Base-by-base conservation (phyloP, 1,284 basidiomycete species). In the Kwoniella shivajii region DNA sequence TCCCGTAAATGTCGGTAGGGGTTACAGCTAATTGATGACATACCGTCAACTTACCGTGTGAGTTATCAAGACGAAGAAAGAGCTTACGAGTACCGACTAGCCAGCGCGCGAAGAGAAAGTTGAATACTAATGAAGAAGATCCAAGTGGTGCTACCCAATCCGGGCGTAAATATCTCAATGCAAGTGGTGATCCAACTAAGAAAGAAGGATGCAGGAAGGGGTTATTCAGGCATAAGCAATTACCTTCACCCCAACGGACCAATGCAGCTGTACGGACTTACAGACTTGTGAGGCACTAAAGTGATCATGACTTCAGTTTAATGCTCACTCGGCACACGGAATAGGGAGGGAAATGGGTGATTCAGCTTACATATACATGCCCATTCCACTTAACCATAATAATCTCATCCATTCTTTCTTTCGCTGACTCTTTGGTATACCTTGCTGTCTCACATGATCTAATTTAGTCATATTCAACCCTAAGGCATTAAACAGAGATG, bases 121-220 rank as follows among this genome's bases (percentile, higher is more conserved):
- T 79, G 74, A 79, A 78, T 20, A 79, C 69, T 24, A 79, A 67
- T 1, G 71, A 66, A 14, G 69, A 71, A 1, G 73, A 73, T 3
- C 77, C 75, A 0, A 79, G 66, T 1, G 78, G 78, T 10, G 78
- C 78, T 16, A 79, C 77, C 75, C 77, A 79, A 58, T 79, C 78
- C 18, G 77, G 73, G 3, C 78, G 73, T 6, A 79, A 63, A 59
- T 78, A 79, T 4, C 69, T 59, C 9, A 79, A 64, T 0, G 78
- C 77, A 3, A 79, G 54, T 0, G 78, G 77, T 2, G 77, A 78
- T 11, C 78, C 78, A 33, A 79, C 74, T 73, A 50, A 59, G 3
- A 18, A 26, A 27, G 4, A 9, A 27, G 18, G 34, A 11, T 24
- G 46, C 44, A 54, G 44, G 27, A 14, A 27, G 4, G 22, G 13